These are phyloP conservation scores for Colletotrichum salicis DNA, from an alignment of 2,329 filamentous ascomycete species.

Conservation along the genomic window DNA sequence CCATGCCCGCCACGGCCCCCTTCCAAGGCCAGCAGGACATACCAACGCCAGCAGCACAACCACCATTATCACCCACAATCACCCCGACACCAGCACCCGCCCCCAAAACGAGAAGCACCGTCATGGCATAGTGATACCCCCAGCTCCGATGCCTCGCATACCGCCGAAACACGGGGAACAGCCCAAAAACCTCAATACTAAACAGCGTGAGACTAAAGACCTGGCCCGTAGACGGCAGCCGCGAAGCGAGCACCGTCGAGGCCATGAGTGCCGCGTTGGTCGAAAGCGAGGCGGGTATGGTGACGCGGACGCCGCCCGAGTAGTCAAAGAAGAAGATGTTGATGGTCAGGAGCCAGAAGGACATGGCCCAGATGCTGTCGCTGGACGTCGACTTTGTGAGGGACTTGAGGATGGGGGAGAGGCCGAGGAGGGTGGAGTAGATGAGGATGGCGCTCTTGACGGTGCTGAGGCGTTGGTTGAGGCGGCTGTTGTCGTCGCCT, in stretches of 20 bases:
- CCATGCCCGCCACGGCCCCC: constrained; percentile 74
- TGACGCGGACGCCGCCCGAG: constrained; percentile 55
- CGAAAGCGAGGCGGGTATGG: constrained; percentile 80
- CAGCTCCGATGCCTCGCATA: constrained; percentile 86
- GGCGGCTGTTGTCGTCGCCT: constrained; percentile 51
- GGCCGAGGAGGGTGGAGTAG: constrained; percentile 88
- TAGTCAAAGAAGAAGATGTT: constrained; percentile 99
- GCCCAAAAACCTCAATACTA: constrained; percentile 94
- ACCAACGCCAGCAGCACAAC: background rate
- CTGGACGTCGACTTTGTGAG: constrained; percentile 92
- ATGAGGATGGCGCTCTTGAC: constrained; percentile 93
- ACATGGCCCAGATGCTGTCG: constrained; percentile 98
- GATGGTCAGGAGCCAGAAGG: constrained; percentile 89
- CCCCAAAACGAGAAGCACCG: constrained; percentile 78
- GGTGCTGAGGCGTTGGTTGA: constrained; percentile 73
- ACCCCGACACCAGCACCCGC: constrained; percentile 82
- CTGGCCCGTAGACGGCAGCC: constrained; percentile 88
- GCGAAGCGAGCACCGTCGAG: constrained; percentile 90
- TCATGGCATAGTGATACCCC: constrained; percentile 82
- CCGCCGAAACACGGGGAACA: constrained; percentile 97
- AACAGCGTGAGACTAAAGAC: constrained; percentile 96
- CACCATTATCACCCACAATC: constrained; percentile 59
- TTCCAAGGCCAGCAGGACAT: constrained; percentile 60
- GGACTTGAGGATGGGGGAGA: constrained; percentile 95
- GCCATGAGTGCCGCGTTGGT: constrained; percentile 98